Base-by-base conservation (phyloP, 2,329 filamentous ascomycete genomes). In the Chrysoporthe deuterocubensis region DNA sequence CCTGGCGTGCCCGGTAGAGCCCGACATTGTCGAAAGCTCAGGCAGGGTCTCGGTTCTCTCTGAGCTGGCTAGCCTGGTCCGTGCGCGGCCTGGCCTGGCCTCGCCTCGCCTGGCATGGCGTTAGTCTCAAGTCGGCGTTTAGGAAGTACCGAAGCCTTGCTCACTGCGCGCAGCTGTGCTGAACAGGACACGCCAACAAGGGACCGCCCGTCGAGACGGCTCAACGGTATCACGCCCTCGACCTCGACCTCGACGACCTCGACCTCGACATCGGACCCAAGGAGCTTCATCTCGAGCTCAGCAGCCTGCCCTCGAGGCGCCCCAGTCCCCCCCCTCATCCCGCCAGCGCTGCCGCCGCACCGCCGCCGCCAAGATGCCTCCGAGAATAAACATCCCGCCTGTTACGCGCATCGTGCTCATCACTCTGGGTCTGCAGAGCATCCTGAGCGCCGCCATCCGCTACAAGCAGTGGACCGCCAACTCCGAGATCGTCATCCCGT, bases 301-400 rank as follows among this genome's bases (percentile, higher is more conserved):
- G 37, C 42, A 63, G 62, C 62, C 40, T 64, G 40, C 40, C 43
- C 54, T 44, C 18, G 50, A 58, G 52, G 37, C 57, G 37, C 42
- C n/a, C n/a, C n/a, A 60, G 13, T n/a, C 3, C 34, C 18, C 11
- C 18, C n/a, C 8, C 43, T 9, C 32, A 32, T 13, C 43, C 43
- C 44, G 46, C 14, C 42, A 66, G 64, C 48, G 18, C 48, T 62
- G 50, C 50, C 5, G 21, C 50, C 13, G 58, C 13, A 56, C 64
- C 42, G 14, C 16, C 18, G 14, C 21, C 21, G 69, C 74, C 79
- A 80, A 75, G 77, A 91, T 97, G 93, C 87, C 92, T 75, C 86
- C 90, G 65, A 90, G 95, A 83, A 86, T 97, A 81, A 97, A 96
- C 76, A 90, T 98, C 71, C 96, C 96, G 69, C 95, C 96, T 42